These are phyloP conservation scores for Cryptosporidium sp. DNA, from an alignment of 169 alveolate genomes.

Conservation along the genomic window DNA sequence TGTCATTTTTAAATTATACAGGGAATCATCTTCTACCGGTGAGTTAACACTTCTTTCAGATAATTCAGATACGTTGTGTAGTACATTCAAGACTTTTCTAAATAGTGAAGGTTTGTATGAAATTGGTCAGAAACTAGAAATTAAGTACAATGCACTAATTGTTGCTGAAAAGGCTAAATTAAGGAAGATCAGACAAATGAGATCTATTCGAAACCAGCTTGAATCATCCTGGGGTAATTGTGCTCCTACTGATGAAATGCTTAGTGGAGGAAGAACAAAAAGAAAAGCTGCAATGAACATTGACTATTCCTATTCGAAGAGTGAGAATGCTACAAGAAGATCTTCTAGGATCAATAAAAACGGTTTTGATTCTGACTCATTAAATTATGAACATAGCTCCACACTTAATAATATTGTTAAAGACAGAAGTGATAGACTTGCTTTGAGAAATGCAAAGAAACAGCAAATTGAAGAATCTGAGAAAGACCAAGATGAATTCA, in stretches of 20 bases:
- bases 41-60: conserved; percentile 45
- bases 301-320: conserved; percentile 42
- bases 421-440: conserved; percentile 62
- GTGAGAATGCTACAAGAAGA: conserved; percentile 41
- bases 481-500: not conserved
- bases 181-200: conserved; percentile 69
- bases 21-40: conserved; percentile 40
- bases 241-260: conserved; percentile 73
- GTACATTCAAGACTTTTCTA: conserved; percentile 32
- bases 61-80: conserved; percentile 69
- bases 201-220: conserved; percentile 61
- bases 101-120: conserved; percentile 22
- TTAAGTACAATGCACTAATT: conserved; percentile 31
- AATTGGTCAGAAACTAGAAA: conserved; percentile 47
- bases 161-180: conserved; percentile 71
- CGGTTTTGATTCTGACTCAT: not conserved
- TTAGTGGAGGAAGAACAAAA: conserved; percentile 61
- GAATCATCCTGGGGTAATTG: conserved; percentile 75
- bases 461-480: conserved; percentile 53
- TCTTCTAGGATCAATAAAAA: conserved; percentile 20
- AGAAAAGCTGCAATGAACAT: conserved; percentile 68
- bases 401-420: conserved; percentile 2
- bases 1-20: conserved; percentile 31
- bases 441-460: conserved; percentile 58
- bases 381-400: not conserved